Evolutionary conservation across 495 filamentous ascomycete species (phyloP), one percentile per base, ranked within the genome.

Genomic region (Xylaria intraflava): DNA sequence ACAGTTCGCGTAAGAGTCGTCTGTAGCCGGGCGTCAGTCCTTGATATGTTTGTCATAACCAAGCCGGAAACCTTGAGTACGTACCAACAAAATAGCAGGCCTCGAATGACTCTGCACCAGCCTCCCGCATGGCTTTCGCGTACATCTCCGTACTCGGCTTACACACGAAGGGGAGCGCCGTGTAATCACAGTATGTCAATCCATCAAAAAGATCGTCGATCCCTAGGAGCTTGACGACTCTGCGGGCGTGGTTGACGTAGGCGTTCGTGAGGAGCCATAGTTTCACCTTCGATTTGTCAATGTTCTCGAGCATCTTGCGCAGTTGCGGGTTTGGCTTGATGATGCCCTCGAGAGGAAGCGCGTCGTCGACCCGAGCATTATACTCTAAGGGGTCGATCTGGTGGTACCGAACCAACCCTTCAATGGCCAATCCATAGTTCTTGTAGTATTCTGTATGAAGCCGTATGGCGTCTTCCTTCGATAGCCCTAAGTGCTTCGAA

Each of bases 181-280:
- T 71, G 68, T 96, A 98, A 65, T 98, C 88, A 62, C 93, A 98
- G 62, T 82, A 96, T 0, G 93, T 96, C 53, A 96, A 76, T 0
- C 92, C 92, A 59, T 95, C 92, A 66, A 97, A 97, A 23, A 89
- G 69, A 68, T 94, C 89, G 11, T 94, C 89, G 17, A 97, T 69
- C 24, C 79, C 84, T 2, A 99, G 74, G 24, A 99, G 66, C 57
- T 77, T 82, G 14, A 97, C 79, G 7, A 99, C 93, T 17, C 90
- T 71, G 56, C 79, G 82, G 6, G 80, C 94, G 62, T 99, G 94
- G 39, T 75, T 97, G 57, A 95, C 70, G 62, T 96, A 95, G 35
- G 94, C 94, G 63, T 99, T 99, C 0, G 94, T 99, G 53, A 99
- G 83, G 2, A 99, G 79, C 94, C 94, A 97, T 17, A 88, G 71